Percentiles rank a stretch among this genome's conserved stretches.
Conservation (phyloP, 2,329 filamentous ascomycete genomes). For the Exophiala phaeomuriformis region DNA sequence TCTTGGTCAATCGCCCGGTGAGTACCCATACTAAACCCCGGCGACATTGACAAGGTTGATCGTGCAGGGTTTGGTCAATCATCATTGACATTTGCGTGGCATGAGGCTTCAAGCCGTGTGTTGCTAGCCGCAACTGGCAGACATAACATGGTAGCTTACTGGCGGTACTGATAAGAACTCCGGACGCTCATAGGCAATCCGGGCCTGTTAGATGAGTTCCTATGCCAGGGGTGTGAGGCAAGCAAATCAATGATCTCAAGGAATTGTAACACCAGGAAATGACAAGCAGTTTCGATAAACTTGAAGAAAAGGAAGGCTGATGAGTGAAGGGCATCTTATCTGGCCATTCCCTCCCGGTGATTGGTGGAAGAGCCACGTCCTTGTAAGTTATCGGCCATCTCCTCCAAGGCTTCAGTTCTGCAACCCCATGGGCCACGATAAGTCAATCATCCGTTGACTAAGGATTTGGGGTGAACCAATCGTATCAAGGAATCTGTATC, state of each 20-base stretch:
- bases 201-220: conserved; percentile 7
- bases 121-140: neutral
- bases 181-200: neutral
- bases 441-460: neutral
- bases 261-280: neutral
- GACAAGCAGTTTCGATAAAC: neutral
- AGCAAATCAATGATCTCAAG: neutral
- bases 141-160: conserved; percentile 9
- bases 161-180: conserved; percentile 14
- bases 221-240: neutral
- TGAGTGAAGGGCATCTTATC: neutral
- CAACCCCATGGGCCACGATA: neutral
- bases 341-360: neutral
- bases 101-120: neutral
- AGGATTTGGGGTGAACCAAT: neutral
- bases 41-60: neutral
- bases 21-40: no score
- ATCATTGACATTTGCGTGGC: no score
- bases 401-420: neutral
- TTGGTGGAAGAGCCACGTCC: neutral
- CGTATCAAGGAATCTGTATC: neutral
- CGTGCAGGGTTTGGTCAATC: no score
- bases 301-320: conserved; percentile 1
- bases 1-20: no score
- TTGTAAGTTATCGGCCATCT: neutral